A percentile compares a stretch with the other conserved stretches of the same genome.
Evolutionary conservation across 768 basidiomycete species (phyloP).

Genomic region (Amanita muscaria): DNA sequence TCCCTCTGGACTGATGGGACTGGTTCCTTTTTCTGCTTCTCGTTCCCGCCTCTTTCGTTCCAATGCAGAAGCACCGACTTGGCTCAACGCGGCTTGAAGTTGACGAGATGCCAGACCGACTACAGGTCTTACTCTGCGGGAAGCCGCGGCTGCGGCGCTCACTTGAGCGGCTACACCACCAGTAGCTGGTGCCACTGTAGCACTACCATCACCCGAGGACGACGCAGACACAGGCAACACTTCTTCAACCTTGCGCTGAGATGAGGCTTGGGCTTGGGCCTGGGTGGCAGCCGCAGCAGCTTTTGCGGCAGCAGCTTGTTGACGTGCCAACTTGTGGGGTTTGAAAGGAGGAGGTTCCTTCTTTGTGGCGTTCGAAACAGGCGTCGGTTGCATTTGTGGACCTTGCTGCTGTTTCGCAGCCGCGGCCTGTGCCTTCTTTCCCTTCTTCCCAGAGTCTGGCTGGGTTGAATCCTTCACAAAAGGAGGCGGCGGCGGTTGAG

Average conservation of each 20-base stretch:
- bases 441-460: constrained; percentile 1
- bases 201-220: constrained; percentile 1
- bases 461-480: not conserved
- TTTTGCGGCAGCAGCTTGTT: constrained; percentile 2
- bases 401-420: constrained; percentile 9
- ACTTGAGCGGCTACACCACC: constrained; percentile 15
- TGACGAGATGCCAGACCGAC: constrained; percentile 58
- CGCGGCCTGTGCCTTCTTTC: constrained; percentile 4
- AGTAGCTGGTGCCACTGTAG: constrained; percentile 10
- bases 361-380: not conserved
- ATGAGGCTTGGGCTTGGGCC: constrained; percentile 5
- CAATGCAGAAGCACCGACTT: constrained; percentile 43
- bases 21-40: constrained; percentile 10
- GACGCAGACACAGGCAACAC: constrained; percentile 11
- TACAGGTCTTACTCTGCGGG: constrained; percentile 44
- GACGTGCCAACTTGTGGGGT: not conserved
- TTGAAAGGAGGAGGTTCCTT: not conserved
- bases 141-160: constrained; percentile 14
- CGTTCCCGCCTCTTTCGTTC: constrained; percentile 18
- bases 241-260: not conserved
- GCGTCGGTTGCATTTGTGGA: constrained; percentile 9
- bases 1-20: not conserved
- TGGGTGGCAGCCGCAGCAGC: constrained; percentile 9
- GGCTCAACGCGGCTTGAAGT: constrained; percentile 64
- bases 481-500: too few relatives aligned